Conservation (phyloP, 169 alveolate species). For the Plasmodium vinckei region DNA sequence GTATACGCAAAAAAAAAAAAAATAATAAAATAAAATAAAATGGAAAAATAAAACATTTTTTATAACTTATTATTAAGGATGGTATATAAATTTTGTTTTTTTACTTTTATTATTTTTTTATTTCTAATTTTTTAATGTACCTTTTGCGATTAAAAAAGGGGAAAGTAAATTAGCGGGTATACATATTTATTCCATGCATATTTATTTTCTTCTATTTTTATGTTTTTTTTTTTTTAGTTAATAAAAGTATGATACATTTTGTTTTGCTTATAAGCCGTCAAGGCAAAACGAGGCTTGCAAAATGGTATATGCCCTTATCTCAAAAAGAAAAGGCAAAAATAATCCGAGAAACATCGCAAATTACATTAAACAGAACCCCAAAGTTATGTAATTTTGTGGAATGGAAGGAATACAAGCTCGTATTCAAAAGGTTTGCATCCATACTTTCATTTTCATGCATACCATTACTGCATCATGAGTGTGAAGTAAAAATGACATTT, state of each 20-base stretch:
- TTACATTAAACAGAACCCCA: conserved; percentile 94
- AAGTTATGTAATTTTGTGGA: conserved; percentile 97
- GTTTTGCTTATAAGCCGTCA: conserved; percentile 96
- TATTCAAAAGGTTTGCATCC: conserved; percentile 92
- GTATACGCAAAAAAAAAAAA: too few species aligned
- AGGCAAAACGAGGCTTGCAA: conserved; percentile 96
- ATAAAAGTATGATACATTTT: conserved; percentile 93
- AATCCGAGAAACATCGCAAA: conserved; percentile 92
- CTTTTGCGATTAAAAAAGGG: neutral
- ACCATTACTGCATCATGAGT: too few species aligned
- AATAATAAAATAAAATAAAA: too few species aligned
- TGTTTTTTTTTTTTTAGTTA: neutral
- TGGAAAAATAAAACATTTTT: too few species aligned
- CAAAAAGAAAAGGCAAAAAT: conserved; percentile 88
- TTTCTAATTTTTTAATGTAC: neutral
- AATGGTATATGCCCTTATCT: conserved; percentile 93
- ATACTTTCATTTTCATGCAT: neutral
- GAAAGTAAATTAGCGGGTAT: neutral
- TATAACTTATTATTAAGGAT: too few species aligned
- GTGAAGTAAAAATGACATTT: neutral
- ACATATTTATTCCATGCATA: neutral
- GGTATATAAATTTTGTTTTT: neutral
- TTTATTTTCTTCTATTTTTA: neutral
- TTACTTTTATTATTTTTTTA: conserved; percentile 2
- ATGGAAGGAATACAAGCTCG: conserved; percentile 97